These are phyloP conservation scores for Fraxinus cuspidata DNA, from an alignment of 257 asterid species.

Conservation along the genomic window DNA sequence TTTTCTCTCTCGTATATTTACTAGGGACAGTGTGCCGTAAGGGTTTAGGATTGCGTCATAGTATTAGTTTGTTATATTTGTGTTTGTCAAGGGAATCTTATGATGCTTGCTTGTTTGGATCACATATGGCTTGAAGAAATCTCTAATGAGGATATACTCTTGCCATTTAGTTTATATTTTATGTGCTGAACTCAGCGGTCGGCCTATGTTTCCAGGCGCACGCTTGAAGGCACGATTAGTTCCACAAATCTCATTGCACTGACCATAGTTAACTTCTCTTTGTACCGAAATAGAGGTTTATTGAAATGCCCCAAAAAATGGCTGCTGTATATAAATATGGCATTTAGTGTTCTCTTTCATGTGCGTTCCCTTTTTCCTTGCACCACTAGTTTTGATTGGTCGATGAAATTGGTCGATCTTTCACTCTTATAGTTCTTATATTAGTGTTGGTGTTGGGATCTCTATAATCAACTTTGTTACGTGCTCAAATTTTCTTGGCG, in stretches of 20 bases:
- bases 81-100: conserved; percentile 27
- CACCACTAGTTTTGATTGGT: neutral
- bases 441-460: neutral
- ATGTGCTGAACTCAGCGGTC: neutral
- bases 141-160: conserved; percentile 20
- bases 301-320: neutral
- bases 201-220: no score
- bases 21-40: conserved; percentile 27
- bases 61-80: conserved; percentile 34
- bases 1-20: conserved; percentile 30
- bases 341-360: neutral
- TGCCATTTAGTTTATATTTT: conserved; percentile 22
- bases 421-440: no score
- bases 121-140: conserved; percentile 26
- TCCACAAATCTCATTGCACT: neutral
- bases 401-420: no score
- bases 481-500: neutral
- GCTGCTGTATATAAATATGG: conserved; percentile 16
- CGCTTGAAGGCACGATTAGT: no score
- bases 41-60: conserved; percentile 30
- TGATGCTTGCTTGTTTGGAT: conserved; percentile 35
- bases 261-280: no score
- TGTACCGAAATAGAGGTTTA: no score
- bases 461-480: neutral
- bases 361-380: neutral